Percentiles rank a stretch among this genome's conserved stretches.
These are phyloP conservation scores for Rhizopogon parksii DNA, from an alignment of 1,284 basidiomycete genomes.

Conservation along the genomic window DNA sequence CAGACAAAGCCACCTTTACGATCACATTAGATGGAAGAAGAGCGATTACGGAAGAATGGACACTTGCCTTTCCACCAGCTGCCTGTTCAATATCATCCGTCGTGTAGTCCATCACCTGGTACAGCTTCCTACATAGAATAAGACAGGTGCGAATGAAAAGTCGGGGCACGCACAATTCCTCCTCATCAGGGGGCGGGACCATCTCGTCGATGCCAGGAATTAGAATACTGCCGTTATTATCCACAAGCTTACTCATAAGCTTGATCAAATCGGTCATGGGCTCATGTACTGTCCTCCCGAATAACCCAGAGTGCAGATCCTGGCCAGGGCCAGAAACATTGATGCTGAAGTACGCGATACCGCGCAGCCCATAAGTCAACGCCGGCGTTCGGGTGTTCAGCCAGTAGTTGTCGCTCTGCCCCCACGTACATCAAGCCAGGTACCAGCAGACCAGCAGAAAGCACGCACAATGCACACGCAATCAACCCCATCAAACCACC, in stretches of 20 bases:
- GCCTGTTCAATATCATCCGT: conserved; percentile 74
- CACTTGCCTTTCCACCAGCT: conserved; percentile 53
- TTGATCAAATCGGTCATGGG: conserved; percentile 78
- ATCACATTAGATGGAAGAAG: conserved; percentile 13
- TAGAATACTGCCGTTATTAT: conserved; percentile 77
- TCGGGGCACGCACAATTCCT: conserved; percentile 54
- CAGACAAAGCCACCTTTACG: conserved; percentile 57
- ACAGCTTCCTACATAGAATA: conserved; percentile 42
- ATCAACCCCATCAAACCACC: conserved; percentile 88
- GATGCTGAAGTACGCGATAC: conserved; percentile 86
- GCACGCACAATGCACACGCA: conserved; percentile 84
- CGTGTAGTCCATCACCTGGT: conserved; percentile 72
- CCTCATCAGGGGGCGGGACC: conserved; percentile 69
- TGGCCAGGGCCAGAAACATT: conserved; percentile 78
- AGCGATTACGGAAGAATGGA: neutral
- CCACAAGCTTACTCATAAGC: conserved; percentile 85
- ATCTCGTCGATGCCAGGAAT: conserved; percentile 90
- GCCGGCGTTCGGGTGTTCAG: conserved; percentile 72
- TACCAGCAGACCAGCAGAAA: neutral
- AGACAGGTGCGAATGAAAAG: neutral
- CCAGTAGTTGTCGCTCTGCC: conserved; percentile 84
- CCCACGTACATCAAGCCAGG: neutral
- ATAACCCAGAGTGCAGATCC: conserved; percentile 91
- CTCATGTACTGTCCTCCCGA: conserved; percentile 85
- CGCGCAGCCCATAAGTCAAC: conserved; percentile 77